Base-by-base conservation (phyloP, 495 filamentous ascomycete genomes). In the Penicillium roqueforti region DNA sequence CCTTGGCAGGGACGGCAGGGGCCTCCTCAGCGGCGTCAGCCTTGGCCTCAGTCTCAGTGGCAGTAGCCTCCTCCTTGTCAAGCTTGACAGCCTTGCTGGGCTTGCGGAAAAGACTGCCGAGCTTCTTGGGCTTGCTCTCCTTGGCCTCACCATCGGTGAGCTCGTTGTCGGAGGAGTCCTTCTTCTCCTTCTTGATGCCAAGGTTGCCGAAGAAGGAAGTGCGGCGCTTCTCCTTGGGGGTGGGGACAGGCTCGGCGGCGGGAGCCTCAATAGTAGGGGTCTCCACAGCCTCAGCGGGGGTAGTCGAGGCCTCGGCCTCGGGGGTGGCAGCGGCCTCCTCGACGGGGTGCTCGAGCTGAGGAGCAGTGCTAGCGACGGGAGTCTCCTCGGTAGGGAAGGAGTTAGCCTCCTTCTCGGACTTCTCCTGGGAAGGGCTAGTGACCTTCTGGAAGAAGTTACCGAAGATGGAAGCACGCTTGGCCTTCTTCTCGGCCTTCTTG, bases 81-180 rank as follows among this genome's bases (percentile, higher is more conserved):
- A 71, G 63, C 72, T 77, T 78, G 53, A 74, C 73, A 47, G 77
- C 78, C 68, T 79, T 78, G 75, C 76, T 80, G 56, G 77, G 71
- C 71, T 77, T 80, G 60, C 80, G 80, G 71, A 82, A 81, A 34
- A 83, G 71, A 60, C 74, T 75, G 41, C 78, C 77, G 22, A 83
- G 71, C 64, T 78, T 79, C 68, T 77, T 73, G 58, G 63, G 54
- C 77, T 79, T 82, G 56, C 70, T 56, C 61, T 64, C 61, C 61
- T 63, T 81, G 50, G 68, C 54, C 58, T 81, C 77, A 42, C 70
- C 71, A 42, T 79, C 76, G 32, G 72, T 71, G 41, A 51, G 67
- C 64, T 80, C 79, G 52, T 71, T 71, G 57, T 80, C 79, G 9
- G 79, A 80, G 50, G 71, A 70, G 18, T 68, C 64, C 70, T 76